A percentile compares a stretch with the other conserved stretches of the same genome.
phyloP scores from a whole-genome alignment of 768 basidiomycete species.

The Tricholoma bakamatsutake region DNA sequence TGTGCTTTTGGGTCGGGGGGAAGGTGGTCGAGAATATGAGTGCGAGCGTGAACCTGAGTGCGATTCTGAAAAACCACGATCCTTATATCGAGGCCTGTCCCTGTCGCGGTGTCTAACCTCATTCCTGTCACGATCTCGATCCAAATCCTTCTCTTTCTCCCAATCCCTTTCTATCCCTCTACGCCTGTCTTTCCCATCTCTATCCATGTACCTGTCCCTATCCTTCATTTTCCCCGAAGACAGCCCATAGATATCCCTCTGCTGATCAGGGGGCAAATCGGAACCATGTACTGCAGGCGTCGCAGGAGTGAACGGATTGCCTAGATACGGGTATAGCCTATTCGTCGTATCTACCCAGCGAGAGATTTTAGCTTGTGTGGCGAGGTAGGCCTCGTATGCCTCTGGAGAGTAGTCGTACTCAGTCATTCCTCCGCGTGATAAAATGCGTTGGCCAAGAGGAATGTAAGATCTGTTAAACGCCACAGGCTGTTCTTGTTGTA shows the following conservation, averaged over 20 bases:
- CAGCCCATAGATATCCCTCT: background rate
- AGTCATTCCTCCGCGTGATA: constrained; percentile 9
- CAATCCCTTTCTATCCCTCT: background rate
- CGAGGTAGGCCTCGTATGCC: constrained; percentile 14
- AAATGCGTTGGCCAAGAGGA: background rate
- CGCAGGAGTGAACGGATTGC: constrained; percentile 10
- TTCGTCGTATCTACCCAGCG: constrained; percentile 13
- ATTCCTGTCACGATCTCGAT: constrained; percentile 2
- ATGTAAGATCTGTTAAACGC: background rate
- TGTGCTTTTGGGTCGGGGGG: background rate
- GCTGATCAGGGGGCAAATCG: background rate
- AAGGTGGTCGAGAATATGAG: background rate
- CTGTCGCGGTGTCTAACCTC: constrained; percentile 1
- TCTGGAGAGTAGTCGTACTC: constrained; percentile 21
- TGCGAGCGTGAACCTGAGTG: background rate
- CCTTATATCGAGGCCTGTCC: constrained; percentile 1
- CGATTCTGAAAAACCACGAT: constrained; percentile 4
- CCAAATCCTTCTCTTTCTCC: background rate
- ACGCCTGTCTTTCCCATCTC: background rate
- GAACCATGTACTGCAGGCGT: constrained; percentile 8
- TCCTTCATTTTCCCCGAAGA: background rate
- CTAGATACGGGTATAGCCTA: constrained; percentile 4
- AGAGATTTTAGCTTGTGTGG: constrained; percentile 11
- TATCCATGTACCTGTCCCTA: background rate
- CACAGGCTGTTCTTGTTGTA: too few relatives aligned